Conservation (phyloP, 371 early-diverging fungal species). For the Mucor indicus region DNA sequence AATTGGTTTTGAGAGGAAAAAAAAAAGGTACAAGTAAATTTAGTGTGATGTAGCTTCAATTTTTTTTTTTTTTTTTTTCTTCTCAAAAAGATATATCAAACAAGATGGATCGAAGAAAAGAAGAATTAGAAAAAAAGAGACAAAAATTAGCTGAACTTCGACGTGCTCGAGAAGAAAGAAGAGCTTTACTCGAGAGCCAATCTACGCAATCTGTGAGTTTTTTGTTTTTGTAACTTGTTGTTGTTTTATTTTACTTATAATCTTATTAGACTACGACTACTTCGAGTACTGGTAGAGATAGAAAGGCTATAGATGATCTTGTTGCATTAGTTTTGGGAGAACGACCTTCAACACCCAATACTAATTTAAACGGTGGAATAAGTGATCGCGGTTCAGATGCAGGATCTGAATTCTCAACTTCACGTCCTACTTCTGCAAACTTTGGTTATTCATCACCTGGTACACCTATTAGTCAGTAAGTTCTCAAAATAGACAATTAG, state of each 20-base stretch:
- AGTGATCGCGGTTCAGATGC: slow-evolving; percentile 53
- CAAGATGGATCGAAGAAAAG: slow-evolving; percentile 73
- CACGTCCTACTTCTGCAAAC: slow-evolving; percentile 41
- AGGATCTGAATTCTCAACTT: slow-evolving; percentile 49
- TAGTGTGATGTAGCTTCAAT: no score
- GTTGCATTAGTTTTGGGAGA: slow-evolving; percentile 82
- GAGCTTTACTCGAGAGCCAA: slow-evolving; percentile 53
- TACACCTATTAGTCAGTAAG: slow-evolving; percentile 46
- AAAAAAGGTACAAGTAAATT: neutral
- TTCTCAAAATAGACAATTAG: neutral
- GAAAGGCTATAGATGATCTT: slow-evolving; percentile 77
- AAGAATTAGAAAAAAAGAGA: slow-evolving; percentile 88
- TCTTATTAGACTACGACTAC: slow-evolving; percentile 7
- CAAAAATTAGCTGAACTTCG: slow-evolving; percentile 88
- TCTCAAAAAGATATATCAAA: neutral
- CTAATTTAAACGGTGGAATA: slow-evolving; percentile 36
- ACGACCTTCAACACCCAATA: slow-evolving; percentile 54
- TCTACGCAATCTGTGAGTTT: slow-evolving; percentile 29
- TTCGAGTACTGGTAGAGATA: slow-evolving; percentile 25
- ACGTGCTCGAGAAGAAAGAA: slow-evolving; percentile 80
- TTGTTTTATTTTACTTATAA: no score
- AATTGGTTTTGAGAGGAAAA: no score
- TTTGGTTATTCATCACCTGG: slow-evolving; percentile 43
- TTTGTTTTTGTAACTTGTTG: neutral
- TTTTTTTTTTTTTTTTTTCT: neutral